phyloP scores from a whole-genome alignment of 176 grass and related monocot species.

The Canna indica region DNA sequence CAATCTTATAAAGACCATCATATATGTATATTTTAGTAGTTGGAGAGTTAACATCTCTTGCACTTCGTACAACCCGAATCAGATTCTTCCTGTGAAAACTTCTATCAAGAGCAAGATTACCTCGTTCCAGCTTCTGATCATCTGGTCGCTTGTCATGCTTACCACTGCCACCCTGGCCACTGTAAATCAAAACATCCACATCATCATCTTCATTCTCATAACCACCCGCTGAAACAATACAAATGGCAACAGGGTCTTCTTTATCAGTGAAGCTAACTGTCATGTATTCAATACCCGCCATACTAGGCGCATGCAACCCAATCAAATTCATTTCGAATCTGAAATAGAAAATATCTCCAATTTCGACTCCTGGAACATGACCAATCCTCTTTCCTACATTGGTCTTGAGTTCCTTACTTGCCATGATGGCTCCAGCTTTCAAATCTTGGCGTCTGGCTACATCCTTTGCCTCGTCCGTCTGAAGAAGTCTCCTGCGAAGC shows the following conservation, averaged over 20 bases:
- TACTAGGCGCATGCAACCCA: conserved; percentile 73
- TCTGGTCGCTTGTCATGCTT: conserved; percentile 37
- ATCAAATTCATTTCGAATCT: conserved; percentile 80
- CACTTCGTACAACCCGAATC: conserved; percentile 73
- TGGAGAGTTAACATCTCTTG: conserved; percentile 49
- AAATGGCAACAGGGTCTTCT: conserved; percentile 74
- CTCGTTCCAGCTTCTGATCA: conserved; percentile 85
- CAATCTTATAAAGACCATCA: conserved; percentile 87
- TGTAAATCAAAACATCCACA: conserved; percentile 65
- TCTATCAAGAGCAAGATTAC: conserved; percentile 83
- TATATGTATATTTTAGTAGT: conserved; percentile 82
- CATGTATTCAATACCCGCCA: conserved; percentile 95
- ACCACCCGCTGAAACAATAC: conserved; percentile 71
- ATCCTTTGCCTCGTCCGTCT: conserved; percentile 60
- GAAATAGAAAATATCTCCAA: conserved; percentile 96
- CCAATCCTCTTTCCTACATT: conserved; percentile 60
- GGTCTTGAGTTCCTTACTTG: conserved; percentile 43
- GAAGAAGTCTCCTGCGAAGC: conserved; percentile 64
- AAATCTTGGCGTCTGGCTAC: conserved; percentile 57
- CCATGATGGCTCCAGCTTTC: conserved; percentile 56
- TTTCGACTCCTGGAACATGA: conserved; percentile 51
- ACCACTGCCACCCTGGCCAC: conserved; percentile 64
- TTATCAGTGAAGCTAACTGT: conserved; percentile 43
- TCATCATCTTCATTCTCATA: conserved; percentile 89
- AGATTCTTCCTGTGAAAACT: conserved; percentile 59